Percentiles rank a stretch among this genome's conserved stretches.
These are phyloP conservation scores for Grammothele lineata DNA, from an alignment of 768 basidiomycete species.

Conservation along the genomic window DNA sequence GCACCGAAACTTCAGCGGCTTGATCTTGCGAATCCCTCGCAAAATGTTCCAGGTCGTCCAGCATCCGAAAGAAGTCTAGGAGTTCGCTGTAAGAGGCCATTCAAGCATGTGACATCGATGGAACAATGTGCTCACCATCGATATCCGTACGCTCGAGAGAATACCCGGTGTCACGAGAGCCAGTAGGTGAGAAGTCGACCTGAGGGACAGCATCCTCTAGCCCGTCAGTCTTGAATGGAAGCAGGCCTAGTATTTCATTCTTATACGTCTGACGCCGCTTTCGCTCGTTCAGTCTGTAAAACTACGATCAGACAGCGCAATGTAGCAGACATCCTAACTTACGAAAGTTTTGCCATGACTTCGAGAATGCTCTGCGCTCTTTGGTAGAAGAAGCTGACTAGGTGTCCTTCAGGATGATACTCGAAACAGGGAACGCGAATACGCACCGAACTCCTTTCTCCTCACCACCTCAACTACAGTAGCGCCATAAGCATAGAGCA, in stretches of 20 bases:
- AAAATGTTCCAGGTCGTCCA: conserved; percentile 64
- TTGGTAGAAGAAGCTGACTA: conserved; percentile 78
- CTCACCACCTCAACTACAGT: conserved; percentile 89
- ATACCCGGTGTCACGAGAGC: conserved; percentile 58
- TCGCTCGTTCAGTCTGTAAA: conserved; percentile 61
- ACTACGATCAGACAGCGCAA: not conserved
- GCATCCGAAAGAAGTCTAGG: conserved; percentile 57
- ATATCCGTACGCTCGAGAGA: conserved; percentile 67
- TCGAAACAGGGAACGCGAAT: no score
- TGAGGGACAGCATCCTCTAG: conserved; percentile 78
- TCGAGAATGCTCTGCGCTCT: conserved; percentile 79
- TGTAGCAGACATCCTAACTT: conserved; percentile 25
- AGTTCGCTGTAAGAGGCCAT: no score
- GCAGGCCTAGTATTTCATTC: conserved; percentile 75
- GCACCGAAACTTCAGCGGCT: conserved; percentile 50
- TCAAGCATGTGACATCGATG: conserved; percentile 1
- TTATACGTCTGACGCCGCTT: conserved; percentile 84
- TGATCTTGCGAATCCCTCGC: conserved; percentile 42
- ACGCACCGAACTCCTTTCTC: conserved; percentile 82
- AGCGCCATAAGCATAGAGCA: conserved; percentile 90
- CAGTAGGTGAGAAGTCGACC: conserved; percentile 75
- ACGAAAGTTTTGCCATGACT: conserved; percentile 87
- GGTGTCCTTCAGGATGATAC: no score
- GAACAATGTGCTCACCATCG: conserved; percentile 47
- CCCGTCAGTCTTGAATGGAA: conserved; percentile 81